Evolutionary conservation across 345 rosid genomes (phyloP), one percentile per base, ranked within the genome.

Genomic region (Firmiana major): DNA sequence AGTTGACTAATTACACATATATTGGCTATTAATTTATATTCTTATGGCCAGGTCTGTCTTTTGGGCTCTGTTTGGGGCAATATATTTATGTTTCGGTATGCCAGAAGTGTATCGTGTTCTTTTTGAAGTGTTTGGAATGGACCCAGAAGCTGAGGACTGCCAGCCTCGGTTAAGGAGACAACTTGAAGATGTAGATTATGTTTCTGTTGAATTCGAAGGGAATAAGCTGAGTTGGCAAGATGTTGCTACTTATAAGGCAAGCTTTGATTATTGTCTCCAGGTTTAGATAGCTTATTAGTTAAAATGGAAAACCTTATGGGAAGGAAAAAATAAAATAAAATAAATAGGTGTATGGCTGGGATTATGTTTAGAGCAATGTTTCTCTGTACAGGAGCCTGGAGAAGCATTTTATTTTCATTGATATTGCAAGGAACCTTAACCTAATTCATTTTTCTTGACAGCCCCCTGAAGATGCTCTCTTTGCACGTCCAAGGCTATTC

Each of bases 41-140:
- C 51, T 66, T 79, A 5, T 78, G 80, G 76, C 28, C 85, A 92
- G 98, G 85, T 90, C 97, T 58, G 97, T 92, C 60, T 96, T 96
- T 80, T 96, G 92, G 94, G 99, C 99, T 51, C 75, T 93, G 82
- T 92, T 93, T 82, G 99, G 99, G 76, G 98, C 98, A 28, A 93
- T 93, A 79, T 96, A 93, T 83, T 77, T 96, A 43, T 96, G 98
- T 76, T 96, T 90, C 77, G 99, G 98, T 53, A 87, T 96, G 93
- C 99, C 98, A 24, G 98, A 96, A 85, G 99, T 96, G 70, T 96
- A 92, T 73, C 94, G 94, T 28, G 88, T 92, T 48, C 97, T 96
- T 66, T 96, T 96, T 71, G 97, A 96, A 84, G 99, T 96, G 13
- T 93, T 96, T 74, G 99, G 94, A 77, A 91, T 96, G 99, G 99